A percentile compares a stretch with the other conserved stretches of the same genome.
Conservation (phyloP, 495 filamentous ascomycete species). For the Trypethelium eluteriae region DNA sequence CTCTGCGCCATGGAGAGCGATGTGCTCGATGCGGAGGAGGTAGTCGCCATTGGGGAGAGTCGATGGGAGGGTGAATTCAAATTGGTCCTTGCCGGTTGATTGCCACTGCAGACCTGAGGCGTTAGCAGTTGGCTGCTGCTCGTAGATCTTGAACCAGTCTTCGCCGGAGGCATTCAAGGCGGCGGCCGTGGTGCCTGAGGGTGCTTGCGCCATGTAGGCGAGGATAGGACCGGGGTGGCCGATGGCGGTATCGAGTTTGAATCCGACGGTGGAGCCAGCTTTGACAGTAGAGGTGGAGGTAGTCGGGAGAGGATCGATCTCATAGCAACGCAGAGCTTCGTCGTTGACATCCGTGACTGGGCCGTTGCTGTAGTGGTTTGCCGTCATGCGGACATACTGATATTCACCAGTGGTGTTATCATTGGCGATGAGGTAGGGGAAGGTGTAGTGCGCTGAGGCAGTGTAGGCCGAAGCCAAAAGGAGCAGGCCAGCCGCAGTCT, state of each 20-base stretch:
- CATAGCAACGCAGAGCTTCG: constrained; percentile 44
- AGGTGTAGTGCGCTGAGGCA: constrained; percentile 22
- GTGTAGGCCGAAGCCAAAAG: constrained; percentile 10
- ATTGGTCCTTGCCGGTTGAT: constrained; percentile 29
- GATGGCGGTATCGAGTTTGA: constrained; percentile 39
- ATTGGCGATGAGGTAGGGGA: constrained; percentile 27
- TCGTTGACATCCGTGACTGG: constrained; percentile 39
- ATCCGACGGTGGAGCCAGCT: constrained; percentile 42
- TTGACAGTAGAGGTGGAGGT: constrained; percentile 34
- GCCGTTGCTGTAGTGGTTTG: constrained; percentile 33
- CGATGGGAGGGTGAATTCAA: constrained; percentile 36
- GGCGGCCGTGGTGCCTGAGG: constrained; percentile 20
- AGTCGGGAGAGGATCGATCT: constrained; percentile 35
- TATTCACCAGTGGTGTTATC: constrained; percentile 20
- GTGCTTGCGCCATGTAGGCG: constrained; percentile 26
- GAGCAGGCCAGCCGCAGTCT: constrained; percentile 8
- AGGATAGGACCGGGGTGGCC: constrained; percentile 27
- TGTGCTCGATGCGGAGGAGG: constrained; percentile 25
- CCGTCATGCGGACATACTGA: constrained; percentile 32
- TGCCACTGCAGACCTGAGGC: constrained; percentile 23
- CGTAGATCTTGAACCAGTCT: constrained; percentile 48
- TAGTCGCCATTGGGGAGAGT: constrained; percentile 29
- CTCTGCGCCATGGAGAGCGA: constrained; percentile 38
- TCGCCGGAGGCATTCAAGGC: constrained; percentile 37
- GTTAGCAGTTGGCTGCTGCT: constrained; percentile 35